A percentile compares a stretch with the other conserved stretches of the same genome.
phyloP scores from a whole-genome alignment of 768 basidiomycete species.

The Boletus rex-veris region DNA sequence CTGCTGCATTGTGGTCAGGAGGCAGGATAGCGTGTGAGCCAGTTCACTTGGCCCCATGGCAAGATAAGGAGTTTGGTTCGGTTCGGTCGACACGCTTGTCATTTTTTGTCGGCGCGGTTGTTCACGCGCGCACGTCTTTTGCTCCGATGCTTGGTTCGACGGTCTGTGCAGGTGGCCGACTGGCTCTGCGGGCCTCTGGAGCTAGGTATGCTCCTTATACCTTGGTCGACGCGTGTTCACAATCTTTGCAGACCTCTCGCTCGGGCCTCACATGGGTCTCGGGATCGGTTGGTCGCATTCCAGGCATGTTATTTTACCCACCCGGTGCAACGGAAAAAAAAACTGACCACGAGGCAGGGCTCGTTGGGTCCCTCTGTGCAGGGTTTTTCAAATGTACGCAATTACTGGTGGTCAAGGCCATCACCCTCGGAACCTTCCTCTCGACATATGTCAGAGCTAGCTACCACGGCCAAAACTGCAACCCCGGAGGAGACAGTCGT shows the following conservation, averaged over 20 bases:
- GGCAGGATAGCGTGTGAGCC: slow-evolving; percentile 14
- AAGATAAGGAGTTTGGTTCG: neutral
- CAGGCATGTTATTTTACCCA: slow-evolving; percentile 17
- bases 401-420: slow-evolving; percentile 34
- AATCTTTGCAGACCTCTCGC: slow-evolving; percentile 13
- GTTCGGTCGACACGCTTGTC: slow-evolving; percentile 8
- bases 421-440: neutral
- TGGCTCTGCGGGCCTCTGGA: slow-evolving; percentile 21
- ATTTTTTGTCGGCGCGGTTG: slow-evolving; percentile 3
- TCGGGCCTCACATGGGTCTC: slow-evolving; percentile 8
- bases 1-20: slow-evolving; percentile 12
- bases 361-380: slow-evolving; percentile 1
- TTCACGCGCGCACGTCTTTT: neutral
- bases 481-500: neutral
- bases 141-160: slow-evolving; percentile 20
- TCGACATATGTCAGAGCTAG: slow-evolving; percentile 7
- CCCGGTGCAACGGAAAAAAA: too few species aligned
- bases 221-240: slow-evolving; percentile 10
- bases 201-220: slow-evolving; percentile 15
- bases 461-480: neutral
- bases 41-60: slow-evolving; percentile 2
- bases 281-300: neutral
- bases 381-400: slow-evolving; percentile 20
- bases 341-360: slow-evolving; percentile 2
- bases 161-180: slow-evolving; percentile 19